A percentile compares a stretch with the other conserved stretches of the same genome.
These are phyloP conservation scores for Gymnopus androsaceus DNA, from an alignment of 1,284 basidiomycete genomes.

Conservation along the genomic window DNA sequence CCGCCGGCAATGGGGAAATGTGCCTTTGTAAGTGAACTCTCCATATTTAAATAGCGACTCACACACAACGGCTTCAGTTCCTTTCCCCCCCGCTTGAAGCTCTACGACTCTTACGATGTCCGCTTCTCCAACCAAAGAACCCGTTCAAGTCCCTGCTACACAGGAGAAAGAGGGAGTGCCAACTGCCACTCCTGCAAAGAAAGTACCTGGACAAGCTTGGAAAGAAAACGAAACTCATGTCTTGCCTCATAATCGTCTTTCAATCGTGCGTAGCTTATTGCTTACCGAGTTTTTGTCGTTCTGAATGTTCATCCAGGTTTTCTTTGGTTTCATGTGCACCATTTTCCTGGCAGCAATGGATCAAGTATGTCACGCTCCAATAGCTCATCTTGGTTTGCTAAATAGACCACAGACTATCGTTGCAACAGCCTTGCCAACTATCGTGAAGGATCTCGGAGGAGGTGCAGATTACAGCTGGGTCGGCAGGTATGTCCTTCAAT, in stretches of 20 bases:
- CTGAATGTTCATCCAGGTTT: constrained; percentile 39
- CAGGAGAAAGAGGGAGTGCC: not conserved
- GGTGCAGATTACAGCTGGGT: constrained; percentile 76
- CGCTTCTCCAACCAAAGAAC: not conserved
- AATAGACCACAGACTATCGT: constrained; percentile 60
- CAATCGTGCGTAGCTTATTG: constrained; percentile 37
- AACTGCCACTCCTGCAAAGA: constrained; percentile 6
- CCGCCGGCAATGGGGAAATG: too few relatives aligned
- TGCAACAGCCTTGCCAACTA: constrained; percentile 80
- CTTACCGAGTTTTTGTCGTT: not conserved
- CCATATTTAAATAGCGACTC: not conserved
- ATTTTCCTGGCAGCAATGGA: constrained; percentile 62
- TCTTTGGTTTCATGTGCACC: constrained; percentile 54
- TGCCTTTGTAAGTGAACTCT: too few relatives aligned
- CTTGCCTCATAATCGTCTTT: constrained; percentile 55
- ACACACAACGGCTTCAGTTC: not conserved
- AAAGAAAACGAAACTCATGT: constrained; percentile 51
- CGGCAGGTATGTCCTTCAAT: constrained; percentile 54
- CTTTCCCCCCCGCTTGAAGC: not conserved
- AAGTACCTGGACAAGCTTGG: constrained; percentile 53
- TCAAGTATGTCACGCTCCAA: constrained; percentile 39
- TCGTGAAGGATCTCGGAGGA: constrained; percentile 68
- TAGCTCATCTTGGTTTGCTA: not conserved
- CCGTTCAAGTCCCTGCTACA: not conserved
- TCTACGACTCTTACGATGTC: constrained; percentile 7